Conservation (phyloP, 1,284 basidiomycete species). For the Ceratobasidium sp. region DNA sequence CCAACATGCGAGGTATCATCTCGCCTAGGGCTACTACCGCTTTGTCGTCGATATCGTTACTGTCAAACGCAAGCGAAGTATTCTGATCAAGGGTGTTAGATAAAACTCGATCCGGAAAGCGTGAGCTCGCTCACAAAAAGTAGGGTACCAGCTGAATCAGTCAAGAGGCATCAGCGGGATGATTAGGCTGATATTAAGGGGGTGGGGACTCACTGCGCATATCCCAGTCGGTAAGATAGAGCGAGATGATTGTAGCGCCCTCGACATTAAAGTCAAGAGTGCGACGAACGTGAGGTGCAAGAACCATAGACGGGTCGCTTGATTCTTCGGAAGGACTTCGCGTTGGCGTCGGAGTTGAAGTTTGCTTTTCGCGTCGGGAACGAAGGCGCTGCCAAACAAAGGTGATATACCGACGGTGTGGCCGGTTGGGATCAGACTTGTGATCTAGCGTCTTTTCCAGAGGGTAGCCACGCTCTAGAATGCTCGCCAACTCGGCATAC, state of each 20-base stretch:
- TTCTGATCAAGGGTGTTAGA: constrained; percentile 36
- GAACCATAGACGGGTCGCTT: constrained; percentile 29
- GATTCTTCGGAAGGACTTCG: constrained; percentile 35
- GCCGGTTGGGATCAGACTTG: constrained; percentile 21
- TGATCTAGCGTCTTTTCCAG: constrained; percentile 29
- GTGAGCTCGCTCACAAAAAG: constrained; percentile 16
- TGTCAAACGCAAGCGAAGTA: constrained; percentile 41
- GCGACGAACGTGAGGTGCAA: constrained; percentile 31
- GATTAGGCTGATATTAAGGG: constrained; percentile 7
- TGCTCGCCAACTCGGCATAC: constrained; percentile 29
- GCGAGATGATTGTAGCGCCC: constrained; percentile 35
- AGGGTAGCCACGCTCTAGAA: constrained; percentile 32
- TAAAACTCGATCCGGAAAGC: background rate
- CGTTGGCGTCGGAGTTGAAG: constrained; percentile 37
- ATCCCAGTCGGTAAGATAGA: constrained; percentile 43
- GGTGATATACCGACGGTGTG: constrained; percentile 27
- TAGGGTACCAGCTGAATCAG: constrained; percentile 23
- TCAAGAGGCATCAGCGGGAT: constrained; percentile 12
- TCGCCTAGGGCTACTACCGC: constrained; percentile 40
- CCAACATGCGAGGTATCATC: constrained; percentile 37
- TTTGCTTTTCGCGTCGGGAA: constrained; percentile 31
- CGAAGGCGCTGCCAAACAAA: constrained; percentile 36
- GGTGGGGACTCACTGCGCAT: constrained; percentile 40
- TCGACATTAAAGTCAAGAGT: constrained; percentile 31
- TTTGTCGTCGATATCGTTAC: constrained; percentile 41